Evolutionary conservation across 1,284 basidiomycete species (phyloP).

Genomic region (Flammula alnicola): DNA sequence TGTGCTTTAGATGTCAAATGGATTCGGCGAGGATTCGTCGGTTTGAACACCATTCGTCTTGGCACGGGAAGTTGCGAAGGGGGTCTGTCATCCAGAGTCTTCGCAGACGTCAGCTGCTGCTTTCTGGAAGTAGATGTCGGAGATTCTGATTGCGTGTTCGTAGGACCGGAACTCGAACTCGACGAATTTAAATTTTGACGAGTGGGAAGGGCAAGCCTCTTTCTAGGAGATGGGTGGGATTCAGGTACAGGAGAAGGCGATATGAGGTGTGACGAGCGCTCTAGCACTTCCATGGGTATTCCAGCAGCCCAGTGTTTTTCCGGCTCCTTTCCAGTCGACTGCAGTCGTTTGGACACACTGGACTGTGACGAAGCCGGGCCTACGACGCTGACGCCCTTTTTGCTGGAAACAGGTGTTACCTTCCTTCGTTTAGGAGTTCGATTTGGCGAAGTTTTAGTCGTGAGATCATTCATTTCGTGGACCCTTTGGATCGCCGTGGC

Average conservation of each 20-base stretch:
- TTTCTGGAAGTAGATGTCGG: conserved; percentile 5
- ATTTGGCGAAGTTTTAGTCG: background rate
- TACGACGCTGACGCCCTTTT: too few relatives aligned
- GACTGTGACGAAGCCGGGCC: too few relatives aligned
- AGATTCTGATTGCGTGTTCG: too few relatives aligned
- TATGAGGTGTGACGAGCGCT: background rate
- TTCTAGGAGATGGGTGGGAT: background rate
- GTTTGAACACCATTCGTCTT: conserved; percentile 14
- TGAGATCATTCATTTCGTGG: conserved; percentile 10
- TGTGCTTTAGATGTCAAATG: background rate
- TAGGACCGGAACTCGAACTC: too few relatives aligned
- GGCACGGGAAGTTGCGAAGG: background rate
- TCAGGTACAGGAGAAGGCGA: background rate
- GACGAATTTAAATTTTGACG: background rate
- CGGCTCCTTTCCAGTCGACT: background rate
- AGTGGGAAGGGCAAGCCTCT: conserved; percentile 1
- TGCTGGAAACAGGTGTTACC: background rate
- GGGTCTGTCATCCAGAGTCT: background rate
- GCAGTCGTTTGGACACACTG: background rate
- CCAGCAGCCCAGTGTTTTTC: conserved; percentile 4
- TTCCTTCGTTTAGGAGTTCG: background rate
- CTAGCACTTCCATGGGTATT: background rate
- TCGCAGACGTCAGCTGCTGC: background rate
- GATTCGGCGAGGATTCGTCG: conserved; percentile 6
- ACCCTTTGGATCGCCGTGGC: conserved; percentile 17